Base-by-base conservation (phyloP, 352 stramenopile species). In the Globisporangium ultimum region DNA sequence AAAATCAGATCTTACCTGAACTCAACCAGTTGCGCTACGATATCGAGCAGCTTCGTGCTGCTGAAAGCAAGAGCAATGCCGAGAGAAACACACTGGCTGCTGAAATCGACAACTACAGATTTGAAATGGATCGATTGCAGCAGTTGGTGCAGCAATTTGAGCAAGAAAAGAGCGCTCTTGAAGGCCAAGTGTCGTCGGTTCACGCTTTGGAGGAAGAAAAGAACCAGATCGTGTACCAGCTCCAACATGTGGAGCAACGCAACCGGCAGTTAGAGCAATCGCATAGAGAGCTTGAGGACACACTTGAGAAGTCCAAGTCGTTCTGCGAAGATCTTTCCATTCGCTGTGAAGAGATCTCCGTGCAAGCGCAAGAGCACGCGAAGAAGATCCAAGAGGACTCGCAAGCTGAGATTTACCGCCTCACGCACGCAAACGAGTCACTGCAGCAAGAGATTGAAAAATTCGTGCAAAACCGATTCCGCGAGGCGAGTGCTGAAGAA, bases 401-500 rank as follows among this genome's bases (percentile, higher is more conserved):
- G 24, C 74, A 78, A 15, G 66, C 68, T n/a, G 82, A 93, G 58
- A 83, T 84, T 42, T 69, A 78, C 3, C 79, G 77, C 7, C 71
- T 93, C 47, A 65, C 69, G 15, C 72, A 83, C 53, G 67, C 76
- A 51, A 93, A 91, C 54, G 67, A 68, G 21, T 60, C 70, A 22
- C 67, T 93, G 42, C 75, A 85, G 45, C 63, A 73, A 24, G 82
- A 93, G 66, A 76, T 93, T 38, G 78, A 87, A 60, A 71, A 84
- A 34, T 63, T 89, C 24, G 70, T 75, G 4, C 71, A 84, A 55
- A 70, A 66, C 62, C 82, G 78, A 18, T 83, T 77, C 41, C 82
- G 88, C 21, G 78, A 91, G 56, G 84, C 83, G n/a, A 78, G 67
- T 24, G 68, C 66, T 17, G 76, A 87, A 41, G 83, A 91, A 45